phyloP scores from a whole-genome alignment of 2,329 filamentous ascomycete species.

The Fonsecaea nubica region DNA sequence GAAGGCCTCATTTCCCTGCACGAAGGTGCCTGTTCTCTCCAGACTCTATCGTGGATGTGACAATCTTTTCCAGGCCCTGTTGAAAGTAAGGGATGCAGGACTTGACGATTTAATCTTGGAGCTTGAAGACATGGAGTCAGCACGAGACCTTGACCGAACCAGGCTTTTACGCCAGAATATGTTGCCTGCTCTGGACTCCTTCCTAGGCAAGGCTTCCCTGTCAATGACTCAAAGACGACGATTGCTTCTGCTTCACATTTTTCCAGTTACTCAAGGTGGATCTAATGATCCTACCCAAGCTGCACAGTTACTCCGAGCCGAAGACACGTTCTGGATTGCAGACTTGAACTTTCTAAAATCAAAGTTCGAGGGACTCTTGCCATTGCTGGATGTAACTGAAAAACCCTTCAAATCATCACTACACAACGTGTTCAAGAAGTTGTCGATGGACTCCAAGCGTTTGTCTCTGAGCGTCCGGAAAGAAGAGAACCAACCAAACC shows the following conservation, averaged over 20 bases:
- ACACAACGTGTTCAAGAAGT: slow-evolving; percentile 19
- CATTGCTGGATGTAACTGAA: slow-evolving; percentile 20
- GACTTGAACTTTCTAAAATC: slow-evolving; percentile 21
- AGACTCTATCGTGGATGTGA: slow-evolving; percentile 22
- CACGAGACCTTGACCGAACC: slow-evolving; percentile 9
- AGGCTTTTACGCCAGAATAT: slow-evolving; percentile 18
- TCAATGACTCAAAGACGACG: slow-evolving; percentile 17
- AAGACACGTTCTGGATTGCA: slow-evolving; percentile 27
- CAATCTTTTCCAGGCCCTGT: slow-evolving; percentile 14
- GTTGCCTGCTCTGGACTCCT: slow-evolving; percentile 23
- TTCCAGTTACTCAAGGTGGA: slow-evolving; percentile 18
- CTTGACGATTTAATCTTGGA: slow-evolving; percentile 25
- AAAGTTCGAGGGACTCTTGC: slow-evolving; percentile 23
- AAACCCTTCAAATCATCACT: slow-evolving; percentile 21
- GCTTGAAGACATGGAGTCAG: slow-evolving; percentile 23
- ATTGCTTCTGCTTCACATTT: slow-evolving; percentile 21
- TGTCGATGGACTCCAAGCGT: slow-evolving; percentile 23
- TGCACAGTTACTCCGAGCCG: slow-evolving; percentile 14
- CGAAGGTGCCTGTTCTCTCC: slow-evolving; percentile 22
- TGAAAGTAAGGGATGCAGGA: slow-evolving; percentile 23
- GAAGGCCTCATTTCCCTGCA: slow-evolving; percentile 23
- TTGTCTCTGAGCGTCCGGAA: slow-evolving; percentile 22
- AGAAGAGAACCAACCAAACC: slow-evolving; percentile 20
- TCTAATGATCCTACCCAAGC: slow-evolving; percentile 13
- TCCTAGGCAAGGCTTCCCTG: slow-evolving; percentile 14